A percentile compares a stretch with the other conserved stretches of the same genome.
phyloP scores from a whole-genome alignment of 2,329 filamentous ascomycete genomes.

The Colletotrichum falcatum region DNA sequence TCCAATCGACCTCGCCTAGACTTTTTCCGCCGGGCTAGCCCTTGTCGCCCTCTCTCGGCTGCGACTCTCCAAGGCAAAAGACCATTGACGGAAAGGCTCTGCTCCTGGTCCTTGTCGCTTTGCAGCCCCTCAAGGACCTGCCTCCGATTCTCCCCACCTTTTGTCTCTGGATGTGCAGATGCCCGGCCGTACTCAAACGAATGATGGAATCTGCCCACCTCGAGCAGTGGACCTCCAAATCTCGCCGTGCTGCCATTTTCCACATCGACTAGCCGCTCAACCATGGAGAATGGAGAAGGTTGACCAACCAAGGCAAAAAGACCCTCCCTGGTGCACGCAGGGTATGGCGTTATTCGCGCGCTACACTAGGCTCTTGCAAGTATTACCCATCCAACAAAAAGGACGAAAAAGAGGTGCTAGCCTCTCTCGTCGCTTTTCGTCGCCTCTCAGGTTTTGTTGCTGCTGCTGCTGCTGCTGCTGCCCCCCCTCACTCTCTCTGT shows the following conservation, averaged over 20 bases:
- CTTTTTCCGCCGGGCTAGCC: constrained; percentile 14
- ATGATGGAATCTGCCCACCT: constrained; percentile 40
- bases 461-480: constrained; percentile 3
- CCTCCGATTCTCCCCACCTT: constrained; percentile 33
- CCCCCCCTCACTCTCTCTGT: constrained; percentile 15
- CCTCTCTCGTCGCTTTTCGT: constrained; percentile 29
- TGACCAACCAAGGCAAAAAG: constrained; percentile 37
- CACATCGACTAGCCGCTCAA: constrained; percentile 40
- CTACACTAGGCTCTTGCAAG: constrained; percentile 34
- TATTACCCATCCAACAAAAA: constrained; percentile 23
- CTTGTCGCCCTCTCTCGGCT: constrained; percentile 18
- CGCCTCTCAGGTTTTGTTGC: constrained; percentile 1
- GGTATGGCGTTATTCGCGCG: constrained; percentile 42
- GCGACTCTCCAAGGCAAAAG: constrained; percentile 31
- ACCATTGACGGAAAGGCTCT: constrained; percentile 32
- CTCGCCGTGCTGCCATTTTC: constrained; percentile 41
- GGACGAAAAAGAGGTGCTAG: constrained; percentile 15
- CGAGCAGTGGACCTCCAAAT: constrained; percentile 38
- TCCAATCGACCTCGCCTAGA: constrained; percentile 29
- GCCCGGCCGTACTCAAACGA: constrained; percentile 39
- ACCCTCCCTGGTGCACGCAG: constrained; percentile 35
- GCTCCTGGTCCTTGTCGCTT: constrained; percentile 36
- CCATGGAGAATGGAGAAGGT: constrained; percentile 36
- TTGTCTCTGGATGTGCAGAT: constrained; percentile 39
- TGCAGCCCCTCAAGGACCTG: constrained; percentile 30